Percentiles rank a stretch among this genome's conserved stretches.
Conservation (phyloP, 345 rosid species). For the Eucalyptus guilfoylei region DNA sequence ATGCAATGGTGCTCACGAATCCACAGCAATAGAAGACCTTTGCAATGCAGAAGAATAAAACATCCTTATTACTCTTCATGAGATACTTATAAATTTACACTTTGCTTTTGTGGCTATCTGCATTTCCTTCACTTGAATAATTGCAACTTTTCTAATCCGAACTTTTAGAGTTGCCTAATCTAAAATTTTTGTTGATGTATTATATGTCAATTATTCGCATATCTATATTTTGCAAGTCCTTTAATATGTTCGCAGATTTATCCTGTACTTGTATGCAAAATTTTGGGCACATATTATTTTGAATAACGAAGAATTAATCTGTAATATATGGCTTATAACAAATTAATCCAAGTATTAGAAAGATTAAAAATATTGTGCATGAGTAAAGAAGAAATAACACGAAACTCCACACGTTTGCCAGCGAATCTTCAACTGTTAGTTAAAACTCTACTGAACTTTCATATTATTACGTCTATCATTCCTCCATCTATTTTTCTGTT, state of each 20-base stretch:
- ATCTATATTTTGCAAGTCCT: background rate
- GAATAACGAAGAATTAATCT: too few species aligned
- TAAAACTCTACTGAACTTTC: too few species aligned
- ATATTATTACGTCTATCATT: too few species aligned
- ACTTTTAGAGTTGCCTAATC: background rate
- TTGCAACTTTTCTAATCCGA: background rate
- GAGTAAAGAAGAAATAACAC: background rate
- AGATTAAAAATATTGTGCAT: background rate
- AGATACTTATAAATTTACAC: too few species aligned
- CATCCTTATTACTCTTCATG: background rate
- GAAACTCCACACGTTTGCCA: background rate
- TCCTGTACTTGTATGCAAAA: background rate
- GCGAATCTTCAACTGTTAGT: background rate
- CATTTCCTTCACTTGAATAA: too few species aligned
- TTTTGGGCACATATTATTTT: too few species aligned
- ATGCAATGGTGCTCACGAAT: background rate
- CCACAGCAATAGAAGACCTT: background rate
- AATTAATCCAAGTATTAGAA: background rate
- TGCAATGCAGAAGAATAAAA: background rate
- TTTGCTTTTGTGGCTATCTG: too few species aligned
- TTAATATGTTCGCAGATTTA: background rate
- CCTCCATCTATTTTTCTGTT: background rate
- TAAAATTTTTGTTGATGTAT: too few species aligned
- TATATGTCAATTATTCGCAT: too few species aligned
- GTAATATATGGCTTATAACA: background rate